Evolutionary conservation across 2,329 filamentous ascomycete genomes (phyloP).

Genomic region (Scedosporium apiospermum): DNA sequence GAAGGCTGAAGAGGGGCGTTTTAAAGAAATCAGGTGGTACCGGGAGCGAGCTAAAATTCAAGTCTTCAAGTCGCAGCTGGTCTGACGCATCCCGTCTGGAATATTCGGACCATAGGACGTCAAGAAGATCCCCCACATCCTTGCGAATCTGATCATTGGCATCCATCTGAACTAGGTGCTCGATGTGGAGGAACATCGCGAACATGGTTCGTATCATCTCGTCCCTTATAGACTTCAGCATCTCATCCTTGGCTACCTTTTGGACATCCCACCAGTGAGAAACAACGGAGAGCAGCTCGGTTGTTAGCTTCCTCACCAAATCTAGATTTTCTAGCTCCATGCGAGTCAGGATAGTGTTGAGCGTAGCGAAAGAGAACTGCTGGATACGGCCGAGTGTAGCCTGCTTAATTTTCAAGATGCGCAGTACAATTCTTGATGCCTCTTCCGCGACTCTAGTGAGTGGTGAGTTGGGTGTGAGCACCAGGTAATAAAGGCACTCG

Average conservation of each 20-base stretch:
- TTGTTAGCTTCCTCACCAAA: conserved; percentile 50
- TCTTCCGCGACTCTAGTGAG: not conserved
- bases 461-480: conserved; percentile 59
- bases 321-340: conserved; percentile 59
- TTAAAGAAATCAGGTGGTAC: conserved; percentile 34
- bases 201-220: conserved; percentile 69
- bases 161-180: conserved; percentile 40
- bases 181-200: conserved; percentile 52
- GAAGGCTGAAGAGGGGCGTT: conserved; percentile 42
- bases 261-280: conserved; percentile 71
- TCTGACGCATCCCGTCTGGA: conserved; percentile 59
- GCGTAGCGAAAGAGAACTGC: conserved; percentile 61
- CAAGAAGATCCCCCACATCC: conserved; percentile 55
- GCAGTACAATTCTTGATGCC: conserved; percentile 22
- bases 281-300: conserved; percentile 59
- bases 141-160: conserved; percentile 26
- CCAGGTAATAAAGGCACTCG: conserved; percentile 55
- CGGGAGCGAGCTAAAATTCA: conserved; percentile 46
- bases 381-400: conserved; percentile 54
- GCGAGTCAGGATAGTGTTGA: conserved; percentile 61
- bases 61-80: conserved; percentile 67
- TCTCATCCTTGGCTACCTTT: conserved; percentile 48
- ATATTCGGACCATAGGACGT: conserved; percentile 72
- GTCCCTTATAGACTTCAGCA: conserved; percentile 57
- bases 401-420: conserved; percentile 50